Evolutionary conservation across 257 asterid species (phyloP), one percentile per base, ranked within the genome.

Genomic region (Lantana camara): DNA sequence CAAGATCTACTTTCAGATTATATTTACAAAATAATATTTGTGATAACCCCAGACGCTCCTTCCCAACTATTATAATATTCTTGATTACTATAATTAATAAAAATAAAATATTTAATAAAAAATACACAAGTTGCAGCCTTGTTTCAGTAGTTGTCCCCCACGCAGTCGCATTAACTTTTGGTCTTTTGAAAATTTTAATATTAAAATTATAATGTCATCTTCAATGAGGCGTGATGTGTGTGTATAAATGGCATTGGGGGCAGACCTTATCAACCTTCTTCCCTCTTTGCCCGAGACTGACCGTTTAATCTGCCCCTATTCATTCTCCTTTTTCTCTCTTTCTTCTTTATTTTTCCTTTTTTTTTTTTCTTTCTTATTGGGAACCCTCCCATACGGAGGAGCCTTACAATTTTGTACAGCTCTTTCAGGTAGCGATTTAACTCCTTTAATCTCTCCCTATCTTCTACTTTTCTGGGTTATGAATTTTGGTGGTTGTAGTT

Each of bases 121-220:
- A 2, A 27, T 27, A 27, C 41, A 59, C 60, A 44, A 8, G 16
- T 72, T 41, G 73, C 79, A 68, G 79, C 81, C 77, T 74, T 77
- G 35, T 17, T 60, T 81, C 79, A 72, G 81, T 77, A 45, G 79
- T 63, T 81, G 86, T 81, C 79, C 56, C 81, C 86, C 86, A 77
- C 83, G 83, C 75, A 77, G 70, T 45, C 38, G 42, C 71, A 22
- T 52, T 40, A 54, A 61, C 20, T 45, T 64, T 67, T 70, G 52
- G 53, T 67, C 72, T 53, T 22, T n/a, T 40, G 2, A 20, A 41
- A 1, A 27, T 15, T 50, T 49, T 17, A 29, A 29, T 22, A 2
- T 41, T 40, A 21, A 52, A 27, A 2, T 17, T n/a, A 27, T 4
- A 13, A 23, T 50, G 67, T 49, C 41, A n/a, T 23, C 49, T 11